Percentiles rank a stretch among this genome's conserved stretches.
phyloP scores from a whole-genome alignment of 768 basidiomycete genomes.

The Podaxis sp. region DNA sequence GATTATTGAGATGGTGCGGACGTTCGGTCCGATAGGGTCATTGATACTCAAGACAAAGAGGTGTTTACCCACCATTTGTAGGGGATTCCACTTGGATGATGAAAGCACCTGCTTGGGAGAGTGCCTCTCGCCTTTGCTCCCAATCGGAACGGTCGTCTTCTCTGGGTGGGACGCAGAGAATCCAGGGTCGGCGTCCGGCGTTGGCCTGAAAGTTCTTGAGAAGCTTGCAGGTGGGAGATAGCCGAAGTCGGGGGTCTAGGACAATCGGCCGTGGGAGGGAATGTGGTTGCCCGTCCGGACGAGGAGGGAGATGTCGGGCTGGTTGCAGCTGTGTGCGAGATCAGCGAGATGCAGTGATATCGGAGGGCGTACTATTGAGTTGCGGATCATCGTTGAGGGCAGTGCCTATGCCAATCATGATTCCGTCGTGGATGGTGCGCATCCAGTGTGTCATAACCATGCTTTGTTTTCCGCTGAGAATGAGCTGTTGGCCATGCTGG shows the following conservation, averaged over 20 bases:
- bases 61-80: slow-evolving; percentile 29
- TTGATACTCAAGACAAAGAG: background rate
- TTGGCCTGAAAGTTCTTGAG: slow-evolving; percentile 60
- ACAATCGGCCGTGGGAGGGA: slow-evolving; percentile 80
- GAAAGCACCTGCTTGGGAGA: slow-evolving; percentile 67
- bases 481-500: slow-evolving; percentile 65
- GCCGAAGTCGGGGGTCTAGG: slow-evolving; percentile 73
- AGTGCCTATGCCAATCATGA: slow-evolving; percentile 88
- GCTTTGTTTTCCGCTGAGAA: slow-evolving; percentile 81
- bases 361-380: slow-evolving; percentile 68
- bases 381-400: slow-evolving; percentile 91
- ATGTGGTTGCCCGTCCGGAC: slow-evolving; percentile 33
- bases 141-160: slow-evolving; percentile 23
- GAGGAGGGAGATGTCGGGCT: slow-evolving; percentile 59
- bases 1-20: background rate
- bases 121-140: slow-evolving; percentile 34
- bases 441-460: slow-evolving; percentile 97
- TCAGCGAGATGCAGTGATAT: background rate
- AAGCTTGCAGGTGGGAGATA: slow-evolving; percentile 66
- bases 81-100: slow-evolving; percentile 50
- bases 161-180: slow-evolving; percentile 46
- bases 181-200: slow-evolving; percentile 67
- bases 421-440: slow-evolving; percentile 89
- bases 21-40: background rate
- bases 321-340: background rate